Evolutionary conservation across 495 filamentous ascomycete genomes (phyloP), one percentile per base, ranked within the genome.

Genomic region (Penicillium canariense): DNA sequence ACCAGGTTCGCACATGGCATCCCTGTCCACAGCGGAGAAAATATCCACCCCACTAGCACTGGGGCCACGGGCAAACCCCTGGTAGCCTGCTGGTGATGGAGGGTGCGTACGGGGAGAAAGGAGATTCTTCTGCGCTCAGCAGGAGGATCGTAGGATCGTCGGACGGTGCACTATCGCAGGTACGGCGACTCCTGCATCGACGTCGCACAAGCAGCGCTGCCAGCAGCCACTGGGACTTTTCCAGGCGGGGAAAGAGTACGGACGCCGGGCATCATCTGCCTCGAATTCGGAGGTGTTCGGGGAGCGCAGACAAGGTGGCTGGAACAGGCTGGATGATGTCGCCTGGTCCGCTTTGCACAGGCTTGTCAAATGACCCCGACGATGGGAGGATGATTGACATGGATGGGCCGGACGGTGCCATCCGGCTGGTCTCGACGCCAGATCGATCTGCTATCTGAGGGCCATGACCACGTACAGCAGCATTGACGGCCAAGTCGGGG

Each of bases 301-400:
- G n/a, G n/a, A n/a, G n/a, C 35, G 28, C 18, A 46, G 25, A 5
- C n/a, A 15, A 18, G 3, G 18, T 46, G 26, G 20, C 20, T 23
- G 6, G 20, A 12, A 42, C 20, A 42, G 18, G 18, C 1, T 10
- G 20, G 18, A 4, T 8, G 2, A 1, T 15, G 10, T 18, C 3
- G 20, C 36, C 18, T 40, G 36, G n/a, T n/a, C n/a, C 36, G 18
- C 15, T 17, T 15, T 3, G 5, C 25, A 27, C 4, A 45, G n/a
- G n/a, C n/a, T n/a, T 1, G 26, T 30, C 26, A 26, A 27, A 4
- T 25, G 40, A n/a, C 26, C 4, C 2, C n/a, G n/a, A n/a, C n/a
- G n/a, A n/a, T n/a, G n/a, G n/a, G n/a, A n/a, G n/a, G 40, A 44
- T 44, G 22, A 44, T 23, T 14, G 40, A 44, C 40, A 46, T 31